Percentiles rank a stretch among this genome's conserved stretches.
Evolutionary conservation across 768 basidiomycete genomes (phyloP).

Genomic region (Kwoniella newhampshirensis): DNA sequence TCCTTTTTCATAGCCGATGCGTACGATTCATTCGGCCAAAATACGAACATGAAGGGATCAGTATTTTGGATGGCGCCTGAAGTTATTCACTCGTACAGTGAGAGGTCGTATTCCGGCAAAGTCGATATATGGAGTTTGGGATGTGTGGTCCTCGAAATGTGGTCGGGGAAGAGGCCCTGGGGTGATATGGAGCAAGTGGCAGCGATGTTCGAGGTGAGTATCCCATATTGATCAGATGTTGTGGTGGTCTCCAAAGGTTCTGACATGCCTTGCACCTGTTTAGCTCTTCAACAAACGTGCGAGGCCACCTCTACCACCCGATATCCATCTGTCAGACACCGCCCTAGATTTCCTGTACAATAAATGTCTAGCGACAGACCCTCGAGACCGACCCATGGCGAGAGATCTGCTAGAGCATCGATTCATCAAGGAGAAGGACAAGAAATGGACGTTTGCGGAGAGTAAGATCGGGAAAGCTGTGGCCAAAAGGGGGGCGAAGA

Average conservation of each 20-base stretch:
- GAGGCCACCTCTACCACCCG: conserved; percentile 84
- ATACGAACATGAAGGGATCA: conserved; percentile 93
- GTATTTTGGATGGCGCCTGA: conserved; percentile 99
- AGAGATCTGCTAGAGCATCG: conserved; percentile 74
- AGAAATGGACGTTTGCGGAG: conserved; percentile 45
- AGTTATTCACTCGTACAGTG: conserved; percentile 74
- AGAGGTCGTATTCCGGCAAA: conserved; percentile 87
- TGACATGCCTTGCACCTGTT: background rate
- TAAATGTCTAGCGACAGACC: conserved; percentile 87
- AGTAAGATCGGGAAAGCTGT: conserved; percentile 50
- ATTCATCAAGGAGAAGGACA: conserved; percentile 55
- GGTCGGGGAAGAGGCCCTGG: conserved; percentile 96
- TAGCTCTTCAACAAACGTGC: conserved; percentile 81
- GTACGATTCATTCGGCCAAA: conserved; percentile 66
- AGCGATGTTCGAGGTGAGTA: conserved; percentile 90
- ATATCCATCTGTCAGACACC: conserved; percentile 69
- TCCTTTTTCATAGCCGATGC: conserved; percentile 64
- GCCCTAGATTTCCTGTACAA: conserved; percentile 78
- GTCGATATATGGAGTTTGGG: conserved; percentile 95
- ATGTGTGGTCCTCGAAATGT: conserved; percentile 99
- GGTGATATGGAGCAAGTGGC: conserved; percentile 78
- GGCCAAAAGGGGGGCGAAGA: conserved; percentile 28
- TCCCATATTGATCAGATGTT: background rate
- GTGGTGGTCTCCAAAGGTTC: background rate
- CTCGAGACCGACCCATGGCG: conserved; percentile 76